phyloP scores from a whole-genome alignment of 768 basidiomycete species.

The Lentinula guzmanii region DNA sequence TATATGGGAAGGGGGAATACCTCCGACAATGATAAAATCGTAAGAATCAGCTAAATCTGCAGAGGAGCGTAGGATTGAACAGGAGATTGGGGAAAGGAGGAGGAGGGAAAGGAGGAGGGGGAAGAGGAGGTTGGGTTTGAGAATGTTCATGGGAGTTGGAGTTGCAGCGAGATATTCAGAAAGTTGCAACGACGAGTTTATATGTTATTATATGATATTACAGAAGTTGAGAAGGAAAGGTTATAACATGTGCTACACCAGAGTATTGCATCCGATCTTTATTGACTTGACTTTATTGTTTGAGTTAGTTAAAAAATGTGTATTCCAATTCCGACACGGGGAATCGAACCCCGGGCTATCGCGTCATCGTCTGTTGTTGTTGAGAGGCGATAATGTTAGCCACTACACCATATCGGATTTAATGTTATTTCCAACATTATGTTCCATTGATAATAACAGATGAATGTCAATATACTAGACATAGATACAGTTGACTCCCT shows the following conservation, averaged over 20 bases:
- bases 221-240: no score
- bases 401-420: neutral
- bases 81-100: neutral
- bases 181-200: neutral
- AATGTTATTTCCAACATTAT: no score
- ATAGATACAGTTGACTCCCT: no score
- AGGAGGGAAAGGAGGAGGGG: no score
- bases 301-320: no score
- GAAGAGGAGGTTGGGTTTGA: neutral
- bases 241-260: neutral
- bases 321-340: neutral
- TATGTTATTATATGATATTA: neutral
- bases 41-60: neutral
- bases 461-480: no score
- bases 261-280: no score
- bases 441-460: no score
- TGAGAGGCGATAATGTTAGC: neutral
- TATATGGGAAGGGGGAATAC: neutral
- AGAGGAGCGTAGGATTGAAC: neutral
- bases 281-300: no score
- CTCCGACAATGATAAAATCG: constrained; percentile 12
- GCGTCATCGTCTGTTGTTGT: neutral
- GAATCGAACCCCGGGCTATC: neutral
- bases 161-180: neutral
- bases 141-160: neutral